These are phyloP conservation scores for Trametes gibbosa DNA, from an alignment of 768 basidiomycete species.

Conservation along the genomic window DNA sequence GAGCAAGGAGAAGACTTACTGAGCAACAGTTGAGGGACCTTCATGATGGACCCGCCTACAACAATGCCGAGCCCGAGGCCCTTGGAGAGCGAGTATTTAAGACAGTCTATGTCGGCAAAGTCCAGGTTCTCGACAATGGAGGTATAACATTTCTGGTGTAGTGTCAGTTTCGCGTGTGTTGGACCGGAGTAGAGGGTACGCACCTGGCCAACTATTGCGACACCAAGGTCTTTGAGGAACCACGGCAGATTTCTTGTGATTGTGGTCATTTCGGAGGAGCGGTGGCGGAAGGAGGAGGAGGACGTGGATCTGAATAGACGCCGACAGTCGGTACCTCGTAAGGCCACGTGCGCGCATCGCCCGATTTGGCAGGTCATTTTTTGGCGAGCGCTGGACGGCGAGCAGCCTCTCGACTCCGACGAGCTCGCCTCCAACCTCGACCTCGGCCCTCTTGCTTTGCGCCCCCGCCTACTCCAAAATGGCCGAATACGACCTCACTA, in stretches of 20 bases:
- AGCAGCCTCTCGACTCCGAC: constrained; percentile 9
- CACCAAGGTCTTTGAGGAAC: constrained; percentile 78
- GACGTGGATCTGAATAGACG: constrained; percentile 11
- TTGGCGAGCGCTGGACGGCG: constrained; percentile 6
- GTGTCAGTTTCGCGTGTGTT: background rate
- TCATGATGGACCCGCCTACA: constrained; percentile 90
- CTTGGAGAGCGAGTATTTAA: constrained; percentile 91
- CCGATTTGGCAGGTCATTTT: constrained; percentile 20
- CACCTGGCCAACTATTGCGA: constrained; percentile 80
- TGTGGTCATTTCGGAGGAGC: constrained; percentile 52
- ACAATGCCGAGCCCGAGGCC: constrained; percentile 92
- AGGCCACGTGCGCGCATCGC: constrained; percentile 14
- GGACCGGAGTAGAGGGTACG: constrained; percentile 16
- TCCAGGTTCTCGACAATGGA: constrained; percentile 87
- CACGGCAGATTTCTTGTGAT: constrained; percentile 85
- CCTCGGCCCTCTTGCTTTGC: background rate
- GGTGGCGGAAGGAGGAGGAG: background rate
- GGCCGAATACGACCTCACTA: constrained; percentile 90
- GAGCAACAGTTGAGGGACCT: constrained; percentile 88
- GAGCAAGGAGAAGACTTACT: constrained; percentile 51
- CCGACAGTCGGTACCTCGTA: background rate
- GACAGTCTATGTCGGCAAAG: constrained; percentile 71
- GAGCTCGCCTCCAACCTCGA: background rate
- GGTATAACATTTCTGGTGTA: constrained; percentile 80
- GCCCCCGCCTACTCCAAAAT: constrained; percentile 43